phyloP scores from a whole-genome alignment of 2,329 filamentous ascomycete species.

The Ophiocordyceps sinensis region DNA sequence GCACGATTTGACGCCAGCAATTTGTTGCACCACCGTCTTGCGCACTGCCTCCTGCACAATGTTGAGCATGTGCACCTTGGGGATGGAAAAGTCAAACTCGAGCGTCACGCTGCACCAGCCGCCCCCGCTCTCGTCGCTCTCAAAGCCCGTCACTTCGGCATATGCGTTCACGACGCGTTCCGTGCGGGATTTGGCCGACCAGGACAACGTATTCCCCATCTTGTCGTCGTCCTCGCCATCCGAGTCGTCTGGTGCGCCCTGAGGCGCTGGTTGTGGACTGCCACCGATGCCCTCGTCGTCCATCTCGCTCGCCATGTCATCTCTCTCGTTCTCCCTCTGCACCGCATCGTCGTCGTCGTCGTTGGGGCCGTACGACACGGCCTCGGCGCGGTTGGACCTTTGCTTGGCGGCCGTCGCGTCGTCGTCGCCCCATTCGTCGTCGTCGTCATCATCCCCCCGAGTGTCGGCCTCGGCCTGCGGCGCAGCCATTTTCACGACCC shows the following conservation, averaged over 20 bases:
- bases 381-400: conserved; percentile 62
- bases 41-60: conserved; percentile 71
- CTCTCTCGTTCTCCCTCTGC: conserved; percentile 31
- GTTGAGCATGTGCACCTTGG: conserved; percentile 87
- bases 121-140: conserved; percentile 61
- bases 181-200: conserved; percentile 36
- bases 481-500: conserved; percentile 36
- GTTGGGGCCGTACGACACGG: conserved; percentile 79
- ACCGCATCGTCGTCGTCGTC: conserved; percentile 82
- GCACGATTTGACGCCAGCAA: conserved; percentile 61
- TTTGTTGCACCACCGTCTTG: conserved; percentile 74
- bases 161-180: conserved; percentile 49
- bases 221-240: conserved; percentile 21
- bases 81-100: conserved; percentile 63
- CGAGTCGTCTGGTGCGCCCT: conserved; percentile 17
- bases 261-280: conserved; percentile 24
- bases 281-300: conserved; percentile 37
- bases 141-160: conserved; percentile 58
- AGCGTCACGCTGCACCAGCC: conserved; percentile 69
- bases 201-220: conserved; percentile 19
- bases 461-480: conserved; percentile 12
- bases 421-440: conserved; percentile 62
- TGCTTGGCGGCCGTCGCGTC: conserved; percentile 65
- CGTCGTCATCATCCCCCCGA: conserved; percentile 38
- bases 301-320: conserved; percentile 15